Evolutionary conservation across 192 early-diverging fungal genomes (phyloP).

Genomic region (Lunasporangiospora selenospora): DNA sequence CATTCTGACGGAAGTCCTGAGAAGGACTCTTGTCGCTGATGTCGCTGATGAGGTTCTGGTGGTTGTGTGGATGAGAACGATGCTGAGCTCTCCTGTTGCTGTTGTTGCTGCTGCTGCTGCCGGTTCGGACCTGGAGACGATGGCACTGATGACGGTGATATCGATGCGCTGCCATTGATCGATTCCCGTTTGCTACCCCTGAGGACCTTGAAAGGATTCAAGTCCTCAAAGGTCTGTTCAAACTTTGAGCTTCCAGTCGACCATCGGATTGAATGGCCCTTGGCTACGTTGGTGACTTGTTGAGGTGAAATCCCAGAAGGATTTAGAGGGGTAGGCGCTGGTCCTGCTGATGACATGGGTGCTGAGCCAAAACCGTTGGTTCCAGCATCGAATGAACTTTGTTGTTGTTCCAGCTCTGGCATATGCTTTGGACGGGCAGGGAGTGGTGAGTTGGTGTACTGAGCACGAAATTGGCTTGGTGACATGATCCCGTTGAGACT

Average conservation of each 20-base stretch:
- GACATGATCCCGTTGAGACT: slow-evolving; percentile 14
- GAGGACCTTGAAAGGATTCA: slow-evolving; percentile 34
- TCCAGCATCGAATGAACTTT: too few relatives aligned
- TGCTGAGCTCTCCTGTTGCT: too few relatives aligned
- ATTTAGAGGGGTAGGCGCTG: neutral
- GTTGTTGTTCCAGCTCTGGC: slow-evolving; percentile 3
- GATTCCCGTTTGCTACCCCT: slow-evolving; percentile 4
- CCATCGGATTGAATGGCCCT: slow-evolving; percentile 22
- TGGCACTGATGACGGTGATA: too few relatives aligned
- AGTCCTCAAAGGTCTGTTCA: slow-evolving; percentile 31
- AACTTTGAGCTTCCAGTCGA: slow-evolving; percentile 28
- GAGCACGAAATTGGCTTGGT: slow-evolving; percentile 38
- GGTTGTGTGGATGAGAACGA: too few relatives aligned
- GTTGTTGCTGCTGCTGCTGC: too few relatives aligned
- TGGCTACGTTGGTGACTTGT: neutral
- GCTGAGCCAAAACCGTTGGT: slow-evolving; percentile 1
- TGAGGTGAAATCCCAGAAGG: neutral
- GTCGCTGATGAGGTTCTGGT: too few relatives aligned
- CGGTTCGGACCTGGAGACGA: too few relatives aligned
- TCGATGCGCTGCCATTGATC: neutral
- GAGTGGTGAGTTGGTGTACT: slow-evolving; percentile 13
- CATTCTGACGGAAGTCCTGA: slow-evolving; percentile 37
- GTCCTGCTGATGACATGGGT: neutral
- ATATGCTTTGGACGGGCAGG: slow-evolving; percentile 9
- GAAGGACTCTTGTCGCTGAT: slow-evolving; percentile 19